A percentile compares a stretch with the other conserved stretches of the same genome.
phyloP scores from a whole-genome alignment of 169 alveolate species.

The Plasmodium fragile region DNA sequence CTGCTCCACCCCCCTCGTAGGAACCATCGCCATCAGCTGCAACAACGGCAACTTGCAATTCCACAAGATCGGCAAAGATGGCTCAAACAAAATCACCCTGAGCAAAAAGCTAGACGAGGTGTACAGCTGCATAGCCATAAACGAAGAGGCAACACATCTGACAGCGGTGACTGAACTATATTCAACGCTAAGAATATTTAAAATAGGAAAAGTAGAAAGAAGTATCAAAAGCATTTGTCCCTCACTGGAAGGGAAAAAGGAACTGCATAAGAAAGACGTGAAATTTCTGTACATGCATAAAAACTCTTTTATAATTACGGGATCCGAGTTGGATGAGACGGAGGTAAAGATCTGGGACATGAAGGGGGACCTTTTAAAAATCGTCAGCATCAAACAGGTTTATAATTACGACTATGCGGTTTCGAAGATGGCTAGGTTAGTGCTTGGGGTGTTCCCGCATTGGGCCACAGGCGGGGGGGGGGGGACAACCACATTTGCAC shows the following conservation, averaged over 20 bases:
- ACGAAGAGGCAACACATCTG: slow-evolving; percentile 20
- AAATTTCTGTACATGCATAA: slow-evolving; percentile 32
- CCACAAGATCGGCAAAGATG: slow-evolving; percentile 22
- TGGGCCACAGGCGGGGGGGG: background rate
- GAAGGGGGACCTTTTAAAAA: slow-evolving; percentile 34
- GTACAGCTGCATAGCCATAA: slow-evolving; percentile 30
- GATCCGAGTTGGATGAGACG: slow-evolving; percentile 36
- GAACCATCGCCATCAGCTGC: slow-evolving; percentile 15
- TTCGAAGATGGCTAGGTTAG: slow-evolving; percentile 16
- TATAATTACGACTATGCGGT: slow-evolving; percentile 27
- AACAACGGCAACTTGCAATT: slow-evolving; percentile 27
- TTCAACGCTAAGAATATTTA: slow-evolving; percentile 22
- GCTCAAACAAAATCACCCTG: background rate
- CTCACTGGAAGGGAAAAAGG: slow-evolving; percentile 7
- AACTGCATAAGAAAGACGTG: slow-evolving; percentile 19
- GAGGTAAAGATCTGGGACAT: slow-evolving; percentile 37
- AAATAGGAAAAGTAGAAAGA: slow-evolving; percentile 14
- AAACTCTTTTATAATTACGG: slow-evolving; percentile 17
- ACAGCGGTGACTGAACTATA: slow-evolving; percentile 13
- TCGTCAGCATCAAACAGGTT: slow-evolving; percentile 24
- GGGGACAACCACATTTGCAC: background rate
- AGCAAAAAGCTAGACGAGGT: slow-evolving; percentile 25
- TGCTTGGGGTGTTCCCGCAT: background rate
- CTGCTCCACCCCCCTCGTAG: background rate
- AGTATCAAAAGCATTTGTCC: slow-evolving; percentile 2